A percentile compares a stretch with the other conserved stretches of the same genome.
These are phyloP conservation scores for Pichia inconspicua DNA, from an alignment of 1,139 yeast species.

Conservation along the genomic window DNA sequence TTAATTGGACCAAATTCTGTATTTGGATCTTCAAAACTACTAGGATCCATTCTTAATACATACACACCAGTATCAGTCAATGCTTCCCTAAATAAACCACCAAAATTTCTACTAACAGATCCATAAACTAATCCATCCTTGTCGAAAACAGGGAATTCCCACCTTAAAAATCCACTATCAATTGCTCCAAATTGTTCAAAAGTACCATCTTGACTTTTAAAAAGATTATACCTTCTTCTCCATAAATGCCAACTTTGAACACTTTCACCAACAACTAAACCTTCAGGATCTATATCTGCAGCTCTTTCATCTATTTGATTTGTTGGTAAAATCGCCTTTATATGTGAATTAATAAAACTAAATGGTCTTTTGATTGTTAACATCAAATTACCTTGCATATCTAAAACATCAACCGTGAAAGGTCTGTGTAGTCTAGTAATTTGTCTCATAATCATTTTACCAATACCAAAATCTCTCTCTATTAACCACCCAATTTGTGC, in stretches of 20 bases:
- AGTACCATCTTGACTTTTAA: conserved; percentile 37
- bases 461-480: conserved; percentile 69
- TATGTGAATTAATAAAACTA: conserved; percentile 80
- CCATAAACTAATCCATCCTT: conserved; percentile 55
- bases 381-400: conserved; percentile 58
- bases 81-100: conserved; percentile 84
- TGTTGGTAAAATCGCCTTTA: conserved; percentile 58
- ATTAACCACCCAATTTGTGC: conserved; percentile 70
- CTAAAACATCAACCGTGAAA: conserved; percentile 73
- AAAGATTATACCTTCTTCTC: conserved; percentile 81
- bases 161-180: conserved; percentile 80
- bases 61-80: conserved; percentile 94
- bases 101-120: conserved; percentile 88
- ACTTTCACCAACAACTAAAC: conserved; percentile 66
- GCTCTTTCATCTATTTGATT: conserved; percentile 1
- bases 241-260: conserved; percentile 92
- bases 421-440: conserved; percentile 79
- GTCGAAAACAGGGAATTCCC: conserved; percentile 73
- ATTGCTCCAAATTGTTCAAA: conserved; percentile 74
- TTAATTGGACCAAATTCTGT: conserved; percentile 31
- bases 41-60: conserved; percentile 74
- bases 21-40: conserved; percentile 45
- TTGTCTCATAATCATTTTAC: conserved; percentile 69
- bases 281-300: conserved; percentile 27
- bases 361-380: conserved; percentile 75